Percentiles rank a stretch among this genome's conserved stretches.
These are phyloP conservation scores for Microdochium paspali DNA, from an alignment of 2,329 filamentous ascomycete species.

Conservation along the genomic window DNA sequence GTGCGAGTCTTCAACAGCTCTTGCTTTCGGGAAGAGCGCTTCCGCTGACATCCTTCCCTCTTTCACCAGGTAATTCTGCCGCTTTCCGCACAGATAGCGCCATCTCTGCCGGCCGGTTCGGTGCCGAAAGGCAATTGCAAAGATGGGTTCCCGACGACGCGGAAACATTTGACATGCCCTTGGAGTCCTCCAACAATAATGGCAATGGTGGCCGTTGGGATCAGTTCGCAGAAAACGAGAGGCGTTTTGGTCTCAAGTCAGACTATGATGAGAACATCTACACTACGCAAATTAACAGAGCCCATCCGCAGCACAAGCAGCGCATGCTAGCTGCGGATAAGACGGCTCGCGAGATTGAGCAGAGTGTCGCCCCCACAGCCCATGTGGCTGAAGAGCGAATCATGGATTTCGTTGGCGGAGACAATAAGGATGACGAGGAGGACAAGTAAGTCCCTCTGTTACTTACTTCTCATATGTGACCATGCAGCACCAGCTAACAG, in stretches of 20 bases:
- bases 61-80: constrained; percentile 46
- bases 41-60: constrained; percentile 3
- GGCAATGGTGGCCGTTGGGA: constrained; percentile 58
- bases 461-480: background rate
- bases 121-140: constrained; percentile 67
- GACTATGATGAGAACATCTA: constrained; percentile 94
- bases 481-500: constrained; percentile 2
- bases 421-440: constrained; percentile 70
- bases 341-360: constrained; percentile 85
- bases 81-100: constrained; percentile 81
- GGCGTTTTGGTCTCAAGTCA: constrained; percentile 76
- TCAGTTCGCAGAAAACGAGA: constrained; percentile 86
- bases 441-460: constrained; percentile 57
- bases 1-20: background rate
- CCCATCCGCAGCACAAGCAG: constrained; percentile 71
- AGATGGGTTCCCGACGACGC: constrained; percentile 66
- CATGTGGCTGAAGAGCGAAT: constrained; percentile 89
- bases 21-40: background rate
- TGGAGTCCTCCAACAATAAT: constrained; percentile 47
- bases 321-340: constrained; percentile 69
- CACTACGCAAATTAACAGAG: constrained; percentile 82
- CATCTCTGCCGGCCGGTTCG: constrained; percentile 66
- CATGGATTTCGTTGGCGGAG: constrained; percentile 52
- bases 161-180: constrained; percentile 57
- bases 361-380: constrained; percentile 59